phyloP scores from a whole-genome alignment of 1,139 yeast species.

The Scheffersomyces cryptocercus region DNA sequence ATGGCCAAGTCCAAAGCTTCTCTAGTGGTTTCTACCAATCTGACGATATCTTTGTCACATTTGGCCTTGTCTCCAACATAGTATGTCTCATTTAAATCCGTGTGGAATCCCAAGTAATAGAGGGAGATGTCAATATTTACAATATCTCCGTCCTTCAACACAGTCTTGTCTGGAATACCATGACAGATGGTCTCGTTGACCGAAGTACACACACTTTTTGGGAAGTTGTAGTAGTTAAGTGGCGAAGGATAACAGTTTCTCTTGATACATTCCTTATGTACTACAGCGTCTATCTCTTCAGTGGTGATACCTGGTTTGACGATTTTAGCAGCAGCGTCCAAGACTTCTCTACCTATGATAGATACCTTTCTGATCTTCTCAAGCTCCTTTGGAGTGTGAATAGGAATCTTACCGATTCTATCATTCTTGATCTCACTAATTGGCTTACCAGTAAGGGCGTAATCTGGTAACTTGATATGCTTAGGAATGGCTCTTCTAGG shows the following conservation, averaged over 20 bases:
- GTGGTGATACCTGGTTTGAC: slow-evolving; percentile 89
- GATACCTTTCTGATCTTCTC: slow-evolving; percentile 74
- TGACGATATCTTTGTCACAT: slow-evolving; percentile 70
- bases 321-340: slow-evolving; percentile 84
- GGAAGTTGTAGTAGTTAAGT: slow-evolving; percentile 89
- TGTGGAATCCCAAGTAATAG: slow-evolving; percentile 85
- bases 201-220: slow-evolving; percentile 91
- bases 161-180: slow-evolving; percentile 92
- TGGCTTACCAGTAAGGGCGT: slow-evolving; percentile 81
- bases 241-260: slow-evolving; percentile 96
- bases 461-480: slow-evolving; percentile 76
- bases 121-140: slow-evolving; percentile 87
- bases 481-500: slow-evolving; percentile 72
- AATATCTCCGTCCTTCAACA: slow-evolving; percentile 90
- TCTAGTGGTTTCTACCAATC: slow-evolving; percentile 92
- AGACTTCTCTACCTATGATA: slow-evolving; percentile 77
- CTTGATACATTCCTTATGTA: slow-evolving; percentile 85
- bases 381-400: slow-evolving; percentile 64
- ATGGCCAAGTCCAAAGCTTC: slow-evolving; percentile 87
- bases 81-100: slow-evolving; percentile 95
- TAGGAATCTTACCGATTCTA: slow-evolving; percentile 64
- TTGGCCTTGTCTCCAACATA: slow-evolving; percentile 93
- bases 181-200: slow-evolving; percentile 95
- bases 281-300: slow-evolving; percentile 84
- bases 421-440: slow-evolving; percentile 73